These are phyloP conservation scores for Xanthoceras sorbifolium DNA, from an alignment of 345 rosid species.

Conservation along the genomic window DNA sequence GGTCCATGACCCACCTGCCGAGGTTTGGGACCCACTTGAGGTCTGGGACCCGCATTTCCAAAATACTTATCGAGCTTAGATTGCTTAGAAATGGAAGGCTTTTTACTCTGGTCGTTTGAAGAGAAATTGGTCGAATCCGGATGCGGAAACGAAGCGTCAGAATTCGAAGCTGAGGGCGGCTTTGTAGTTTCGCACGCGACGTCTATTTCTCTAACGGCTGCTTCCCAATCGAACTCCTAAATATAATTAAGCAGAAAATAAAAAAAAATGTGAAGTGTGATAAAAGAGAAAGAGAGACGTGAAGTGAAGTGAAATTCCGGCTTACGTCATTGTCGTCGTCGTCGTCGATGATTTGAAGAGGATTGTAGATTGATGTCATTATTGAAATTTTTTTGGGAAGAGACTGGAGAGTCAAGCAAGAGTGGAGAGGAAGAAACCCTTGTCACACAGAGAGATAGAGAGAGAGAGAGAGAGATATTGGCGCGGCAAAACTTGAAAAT, in stretches of 20 bases:
- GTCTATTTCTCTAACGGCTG: slow-evolving; percentile 84
- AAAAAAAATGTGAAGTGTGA: neutral
- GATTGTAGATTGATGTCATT: slow-evolving; percentile 39
- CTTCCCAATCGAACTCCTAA: slow-evolving; percentile 94
- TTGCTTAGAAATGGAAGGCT: slow-evolving; percentile 44
- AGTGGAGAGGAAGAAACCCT: neutral
- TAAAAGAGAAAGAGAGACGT: neutral
- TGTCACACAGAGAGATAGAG: no score
- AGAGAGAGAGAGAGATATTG: slow-evolving; percentile 7
- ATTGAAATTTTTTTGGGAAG: neutral
- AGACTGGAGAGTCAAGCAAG: neutral
- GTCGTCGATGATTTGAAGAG: slow-evolving; percentile 40
- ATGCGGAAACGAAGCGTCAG: neutral
- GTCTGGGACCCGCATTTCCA: slow-evolving; percentile 23
- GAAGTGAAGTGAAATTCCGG: neutral
- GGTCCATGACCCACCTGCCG: neutral
- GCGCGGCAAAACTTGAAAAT: slow-evolving; percentile 48
- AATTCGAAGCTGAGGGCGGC: neutral
- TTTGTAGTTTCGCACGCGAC: slow-evolving; percentile 48
- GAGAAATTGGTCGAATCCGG: neutral
- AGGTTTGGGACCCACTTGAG: slow-evolving; percentile 17
- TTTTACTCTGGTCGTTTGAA: slow-evolving; percentile 19
- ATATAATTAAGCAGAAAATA: neutral
- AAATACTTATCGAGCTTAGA: slow-evolving; percentile 76
- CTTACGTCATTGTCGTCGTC: slow-evolving; percentile 70